Evolutionary conservation across 2,329 filamentous ascomycete genomes (phyloP), one percentile per base, ranked within the genome.

Genomic region (Fusarium sambucinum): DNA sequence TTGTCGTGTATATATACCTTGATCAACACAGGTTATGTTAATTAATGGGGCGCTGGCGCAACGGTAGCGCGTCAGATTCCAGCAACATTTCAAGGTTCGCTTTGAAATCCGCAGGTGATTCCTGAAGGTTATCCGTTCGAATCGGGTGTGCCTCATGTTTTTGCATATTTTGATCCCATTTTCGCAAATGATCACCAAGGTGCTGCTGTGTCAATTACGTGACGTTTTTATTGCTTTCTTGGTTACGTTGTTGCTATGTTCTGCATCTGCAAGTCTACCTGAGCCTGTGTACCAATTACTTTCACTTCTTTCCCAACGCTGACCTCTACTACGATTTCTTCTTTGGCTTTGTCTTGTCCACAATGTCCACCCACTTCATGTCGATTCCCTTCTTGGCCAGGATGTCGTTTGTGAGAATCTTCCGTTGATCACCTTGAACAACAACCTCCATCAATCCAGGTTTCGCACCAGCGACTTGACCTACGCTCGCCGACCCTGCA

Each of bases 361-460:
- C 56, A 14, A 69, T 37, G 9, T 72, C 70, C 30, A 72, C 65
- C 70, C 70, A 72, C n/a, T 69, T 72, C 7, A 45, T 33, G 25
- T 69, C 62, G 8, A 72, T 59, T 1, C 70, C 70, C 38, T 37
- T 62, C 16, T 33, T 68, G 4, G 48, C 38, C 14, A 72, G 19
- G 9, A 72, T 55, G 6, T 72, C 70, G 7, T 25, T 56, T 0
- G 57, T 40, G 2, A 72, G 57, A 1, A 72, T 35, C 32, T 73
- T 73, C 5, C 59, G 57, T 7, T 72, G 70, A 14, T 72, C 70
- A 16, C 70, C 70, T 9, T 72, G 70, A 14, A 72, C 65, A 1
- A 72, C 70, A 41, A 72, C 63, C 25, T 72, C 70, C 65, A 72
- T 60, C 6, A 35, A 19, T 3, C 70, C 70, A 19, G 70, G 70